Conservation (phyloP, 192 early-diverging fungal genomes). For the Coemansia sp. region DNA sequence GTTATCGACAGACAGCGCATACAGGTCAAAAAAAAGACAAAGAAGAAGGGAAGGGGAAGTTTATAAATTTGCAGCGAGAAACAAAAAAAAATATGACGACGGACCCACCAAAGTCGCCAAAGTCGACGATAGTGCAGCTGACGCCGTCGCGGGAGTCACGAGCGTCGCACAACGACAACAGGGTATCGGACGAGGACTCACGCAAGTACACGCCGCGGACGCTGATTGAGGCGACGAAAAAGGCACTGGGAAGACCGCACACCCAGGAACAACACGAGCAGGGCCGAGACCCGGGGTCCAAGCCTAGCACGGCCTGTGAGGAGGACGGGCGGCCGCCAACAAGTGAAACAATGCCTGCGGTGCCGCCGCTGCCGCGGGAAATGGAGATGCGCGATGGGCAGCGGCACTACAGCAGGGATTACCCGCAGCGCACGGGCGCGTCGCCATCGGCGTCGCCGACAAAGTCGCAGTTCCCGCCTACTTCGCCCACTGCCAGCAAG, state of each 20-base stretch:
- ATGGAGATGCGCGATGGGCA: not conserved
- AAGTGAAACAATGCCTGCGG: not conserved
- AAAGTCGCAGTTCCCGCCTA: not conserved
- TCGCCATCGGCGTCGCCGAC: not conserved
- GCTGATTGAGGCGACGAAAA: conserved; percentile 36
- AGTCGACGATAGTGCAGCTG: conserved; percentile 42
- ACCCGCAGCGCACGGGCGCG: not conserved
- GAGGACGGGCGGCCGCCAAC: not conserved
- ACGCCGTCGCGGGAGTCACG: conserved; percentile 9
- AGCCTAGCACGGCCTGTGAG: conserved; percentile 8
- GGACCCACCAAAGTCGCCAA: no score
- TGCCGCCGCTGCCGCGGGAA: conserved; percentile 19
- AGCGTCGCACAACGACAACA: not conserved
- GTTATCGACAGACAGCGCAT: no score
- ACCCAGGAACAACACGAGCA: conserved; percentile 19
- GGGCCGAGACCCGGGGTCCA: conserved; percentile 25
- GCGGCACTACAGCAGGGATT: conserved; percentile 1
- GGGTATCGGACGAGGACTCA: conserved; percentile 1
- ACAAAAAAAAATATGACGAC: no score
- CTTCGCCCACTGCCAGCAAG: conserved; percentile 4
- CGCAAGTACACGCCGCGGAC: conserved; percentile 35
- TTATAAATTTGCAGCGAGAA: no score
- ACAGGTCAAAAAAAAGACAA: no score
- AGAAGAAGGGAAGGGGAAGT: no score
- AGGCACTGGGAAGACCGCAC: conserved; percentile 10